phyloP scores from a whole-genome alignment of 768 basidiomycete species.

The Tylopilus sp. region DNA sequence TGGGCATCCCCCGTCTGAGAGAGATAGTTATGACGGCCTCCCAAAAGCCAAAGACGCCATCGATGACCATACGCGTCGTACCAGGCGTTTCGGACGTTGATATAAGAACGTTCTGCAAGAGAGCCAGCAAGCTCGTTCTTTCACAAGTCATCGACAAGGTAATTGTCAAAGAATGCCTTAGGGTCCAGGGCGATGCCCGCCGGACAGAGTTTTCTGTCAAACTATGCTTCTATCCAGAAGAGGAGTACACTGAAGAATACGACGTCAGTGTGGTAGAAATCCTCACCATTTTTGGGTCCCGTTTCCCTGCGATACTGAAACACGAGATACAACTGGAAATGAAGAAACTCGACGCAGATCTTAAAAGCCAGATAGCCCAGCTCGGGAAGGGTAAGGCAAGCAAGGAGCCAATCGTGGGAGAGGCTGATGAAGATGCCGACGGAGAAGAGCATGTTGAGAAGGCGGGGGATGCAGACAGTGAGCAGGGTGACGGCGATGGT shows the following conservation, averaged over 20 bases:
- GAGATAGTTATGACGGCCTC: constrained; percentile 99
- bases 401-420: constrained; percentile 39
- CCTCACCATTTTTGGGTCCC: constrained; percentile 62
- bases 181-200: constrained; percentile 61
- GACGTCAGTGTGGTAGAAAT: constrained; percentile 71
- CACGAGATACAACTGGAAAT: constrained; percentile 85
- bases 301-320: constrained; percentile 77
- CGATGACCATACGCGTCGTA: constrained; percentile 83
- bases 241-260: constrained; percentile 83
- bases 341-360: constrained; percentile 76
- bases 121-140: constrained; percentile 78
- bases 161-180: constrained; percentile 74
- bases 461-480: constrained; percentile 66
- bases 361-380: constrained; percentile 74
- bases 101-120: constrained; percentile 80
- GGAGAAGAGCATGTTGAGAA: constrained; percentile 41
- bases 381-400: constrained; percentile 75
- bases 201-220: constrained; percentile 77
- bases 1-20: constrained; percentile 96
- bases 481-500: constrained; percentile 79
- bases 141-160: constrained; percentile 87
- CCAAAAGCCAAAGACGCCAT: constrained; percentile 92
- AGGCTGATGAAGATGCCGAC: constrained; percentile 48
- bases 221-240: constrained; percentile 80
- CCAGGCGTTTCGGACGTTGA: constrained; percentile 49